Evolutionary conservation across 176 grass and related monocot species (phyloP).

Genomic region (Avena atlantica): DNA sequence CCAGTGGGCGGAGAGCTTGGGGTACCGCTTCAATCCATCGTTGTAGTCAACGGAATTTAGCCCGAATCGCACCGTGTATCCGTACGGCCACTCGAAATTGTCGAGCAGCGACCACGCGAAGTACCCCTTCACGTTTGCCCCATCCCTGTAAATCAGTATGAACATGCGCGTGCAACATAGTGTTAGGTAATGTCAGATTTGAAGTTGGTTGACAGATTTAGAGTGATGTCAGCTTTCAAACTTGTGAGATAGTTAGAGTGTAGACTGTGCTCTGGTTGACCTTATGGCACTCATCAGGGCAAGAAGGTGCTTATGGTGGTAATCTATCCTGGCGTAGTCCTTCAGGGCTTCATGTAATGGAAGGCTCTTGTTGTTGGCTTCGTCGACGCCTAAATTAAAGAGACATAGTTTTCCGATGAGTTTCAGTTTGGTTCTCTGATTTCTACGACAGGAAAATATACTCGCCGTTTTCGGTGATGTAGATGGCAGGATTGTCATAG

Average conservation of each 20-base stretch:
- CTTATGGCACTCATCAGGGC: slow-evolving; percentile 56
- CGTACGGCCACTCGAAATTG: slow-evolving; percentile 60
- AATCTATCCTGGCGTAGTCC: slow-evolving; percentile 63
- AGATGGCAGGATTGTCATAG: slow-evolving; percentile 56
- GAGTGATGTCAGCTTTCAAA: neutral
- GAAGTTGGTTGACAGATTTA: neutral
- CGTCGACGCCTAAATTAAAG: slow-evolving; percentile 1
- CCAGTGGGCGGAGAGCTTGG: slow-evolving; percentile 62
- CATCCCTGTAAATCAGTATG: slow-evolving; percentile 42
- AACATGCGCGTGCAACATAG: neutral
- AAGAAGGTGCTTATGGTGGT: slow-evolving; percentile 58
- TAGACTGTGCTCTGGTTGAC: slow-evolving; percentile 18
- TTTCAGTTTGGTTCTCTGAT: neutral
- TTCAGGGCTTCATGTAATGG: slow-evolving; percentile 61
- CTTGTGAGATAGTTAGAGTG: neutral
- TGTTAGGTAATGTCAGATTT: neutral
- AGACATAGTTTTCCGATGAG: neutral
- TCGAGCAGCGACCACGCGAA: slow-evolving; percentile 69
- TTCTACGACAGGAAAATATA: neutral
- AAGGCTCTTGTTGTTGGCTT: slow-evolving; percentile 48
- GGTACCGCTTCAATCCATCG: slow-evolving; percentile 54
- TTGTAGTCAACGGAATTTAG: slow-evolving; percentile 62
- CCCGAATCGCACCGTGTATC: slow-evolving; percentile 65
- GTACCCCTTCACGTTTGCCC: slow-evolving; percentile 70
- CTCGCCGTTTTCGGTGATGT: slow-evolving; percentile 69